A percentile compares a stretch with the other conserved stretches of the same genome.
Conservation (phyloP, 495 filamentous ascomycete species). For the Aspergillus mulundensis region DNA sequence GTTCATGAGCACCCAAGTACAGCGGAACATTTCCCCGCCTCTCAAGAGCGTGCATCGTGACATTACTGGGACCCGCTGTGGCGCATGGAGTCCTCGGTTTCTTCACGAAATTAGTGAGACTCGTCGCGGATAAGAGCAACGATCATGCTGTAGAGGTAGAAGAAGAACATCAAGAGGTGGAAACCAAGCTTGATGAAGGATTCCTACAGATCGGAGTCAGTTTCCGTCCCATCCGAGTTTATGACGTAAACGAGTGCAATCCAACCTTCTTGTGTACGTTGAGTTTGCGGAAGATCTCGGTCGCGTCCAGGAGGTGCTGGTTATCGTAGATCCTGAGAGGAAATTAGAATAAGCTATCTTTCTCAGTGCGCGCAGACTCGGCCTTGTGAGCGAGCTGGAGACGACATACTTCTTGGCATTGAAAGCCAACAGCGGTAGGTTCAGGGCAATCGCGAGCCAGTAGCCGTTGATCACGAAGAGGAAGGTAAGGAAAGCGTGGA, state of each 20-base stretch:
- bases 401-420: conserved; percentile 90
- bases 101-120: conserved; percentile 59
- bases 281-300: conserved; percentile 98
- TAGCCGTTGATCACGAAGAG: conserved; percentile 98
- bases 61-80: conserved; percentile 26
- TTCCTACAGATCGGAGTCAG: conserved; percentile 57
- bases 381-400: conserved; percentile 1
- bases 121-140: conserved; percentile 96
- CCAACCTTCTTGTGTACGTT: conserved; percentile 98
- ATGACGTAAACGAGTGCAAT: conserved; percentile 12
- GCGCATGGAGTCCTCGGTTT: conserved; percentile 42
- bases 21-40: background rate
- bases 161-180: conserved; percentile 99
- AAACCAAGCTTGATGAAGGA: conserved; percentile 99
- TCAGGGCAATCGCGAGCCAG: conserved; percentile 90
- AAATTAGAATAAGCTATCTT: conserved; percentile 1
- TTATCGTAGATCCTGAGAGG: conserved; percentile 83
- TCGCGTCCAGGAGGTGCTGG: conserved; percentile 93
- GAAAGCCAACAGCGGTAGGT: conserved; percentile 86
- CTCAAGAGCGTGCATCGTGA: conserved; percentile 4
- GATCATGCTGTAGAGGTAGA: conserved; percentile 99
- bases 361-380: conserved; percentile 10
- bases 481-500: conserved; percentile 91
- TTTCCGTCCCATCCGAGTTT: background rate
- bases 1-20: background rate